These are phyloP conservation scores for Rhododendron molle DNA, from an alignment of 148 eudicot genomes.

Conservation along the genomic window DNA sequence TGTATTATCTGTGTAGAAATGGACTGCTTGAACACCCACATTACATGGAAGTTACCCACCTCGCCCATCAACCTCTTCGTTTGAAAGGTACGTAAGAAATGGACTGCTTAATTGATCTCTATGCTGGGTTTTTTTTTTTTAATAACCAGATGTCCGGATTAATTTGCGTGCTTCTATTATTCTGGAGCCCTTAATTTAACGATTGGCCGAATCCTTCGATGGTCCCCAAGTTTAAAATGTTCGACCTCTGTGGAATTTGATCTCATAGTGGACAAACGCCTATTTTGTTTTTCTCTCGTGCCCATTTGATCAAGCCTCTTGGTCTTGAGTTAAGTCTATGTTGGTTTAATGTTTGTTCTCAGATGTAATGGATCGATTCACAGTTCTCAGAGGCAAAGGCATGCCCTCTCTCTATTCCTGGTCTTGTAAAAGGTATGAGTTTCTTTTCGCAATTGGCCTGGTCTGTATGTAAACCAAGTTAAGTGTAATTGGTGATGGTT, in stretches of 20 bases:
- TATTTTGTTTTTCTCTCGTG: too few relatives aligned
- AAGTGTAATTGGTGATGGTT: not conserved
- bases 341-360: not conserved
- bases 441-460: too few relatives aligned
- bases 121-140: too few relatives aligned
- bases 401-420: slow-evolving; percentile 89
- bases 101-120: not conserved
- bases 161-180: too few relatives aligned
- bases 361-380: slow-evolving; percentile 73
- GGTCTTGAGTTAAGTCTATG: not conserved
- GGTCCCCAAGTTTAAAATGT: too few relatives aligned
- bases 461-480: too few relatives aligned
- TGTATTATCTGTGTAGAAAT: slow-evolving; percentile 73
- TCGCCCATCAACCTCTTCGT: slow-evolving; percentile 68
- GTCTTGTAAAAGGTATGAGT: slow-evolving; percentile 84
- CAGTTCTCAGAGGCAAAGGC: slow-evolving; percentile 73
- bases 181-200: too few relatives aligned
- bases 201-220: too few relatives aligned
- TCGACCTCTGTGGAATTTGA: too few relatives aligned
- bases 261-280: too few relatives aligned
- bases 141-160: too few relatives aligned
- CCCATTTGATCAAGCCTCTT: too few relatives aligned
- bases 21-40: slow-evolving; percentile 93
- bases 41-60: slow-evolving; percentile 70
- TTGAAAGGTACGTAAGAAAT: slow-evolving; percentile 46